phyloP scores from a whole-genome alignment of 495 filamentous ascomycete genomes.

The Talaromyces adpressus region DNA sequence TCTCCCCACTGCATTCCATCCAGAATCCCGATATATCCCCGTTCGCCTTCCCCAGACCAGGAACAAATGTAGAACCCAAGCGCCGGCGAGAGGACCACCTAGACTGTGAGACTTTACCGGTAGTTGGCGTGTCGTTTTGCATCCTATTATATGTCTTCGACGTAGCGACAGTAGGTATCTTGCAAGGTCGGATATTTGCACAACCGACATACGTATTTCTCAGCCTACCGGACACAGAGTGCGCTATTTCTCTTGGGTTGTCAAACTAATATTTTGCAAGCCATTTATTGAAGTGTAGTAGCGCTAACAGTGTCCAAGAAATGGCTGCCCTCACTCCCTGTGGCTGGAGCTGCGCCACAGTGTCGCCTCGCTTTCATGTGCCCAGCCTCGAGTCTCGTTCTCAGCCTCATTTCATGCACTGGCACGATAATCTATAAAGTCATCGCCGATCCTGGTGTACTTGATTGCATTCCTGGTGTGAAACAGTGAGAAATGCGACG shows the following conservation, averaged over 20 bases:
- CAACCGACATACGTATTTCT: background rate
- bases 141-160: background rate
- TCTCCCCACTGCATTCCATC: too few relatives aligned
- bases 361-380: background rate
- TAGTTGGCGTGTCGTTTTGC: too few relatives aligned
- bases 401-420: background rate
- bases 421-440: background rate
- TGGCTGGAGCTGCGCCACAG: background rate
- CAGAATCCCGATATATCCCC: too few relatives aligned
- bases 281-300: background rate
- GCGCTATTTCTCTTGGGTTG: background rate
- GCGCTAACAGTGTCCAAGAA: background rate
- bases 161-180: background rate
- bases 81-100: too few relatives aligned
- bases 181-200: background rate
- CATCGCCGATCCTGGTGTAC: background rate
- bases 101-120: too few relatives aligned
- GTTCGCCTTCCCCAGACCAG: too few relatives aligned
- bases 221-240: background rate
- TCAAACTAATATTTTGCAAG: background rate
- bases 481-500: background rate
- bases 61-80: too few relatives aligned
- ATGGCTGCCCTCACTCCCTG: background rate
- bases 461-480: background rate
- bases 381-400: background rate